phyloP scores from a whole-genome alignment of 2,329 filamentous ascomycete genomes.

The Curvularia verruculosa region DNA sequence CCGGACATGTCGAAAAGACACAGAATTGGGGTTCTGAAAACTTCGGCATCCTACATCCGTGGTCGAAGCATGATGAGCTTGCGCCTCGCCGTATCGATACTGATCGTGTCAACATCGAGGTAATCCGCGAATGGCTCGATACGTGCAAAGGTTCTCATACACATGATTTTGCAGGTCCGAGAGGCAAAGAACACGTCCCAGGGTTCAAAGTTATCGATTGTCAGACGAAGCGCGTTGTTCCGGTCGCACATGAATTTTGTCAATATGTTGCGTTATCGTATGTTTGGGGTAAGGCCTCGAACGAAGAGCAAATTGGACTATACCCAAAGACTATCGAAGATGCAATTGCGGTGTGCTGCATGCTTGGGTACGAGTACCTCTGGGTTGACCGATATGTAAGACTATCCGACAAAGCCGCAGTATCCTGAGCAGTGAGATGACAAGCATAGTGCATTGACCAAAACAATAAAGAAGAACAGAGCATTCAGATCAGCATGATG shows the following conservation, averaged over 20 bases:
- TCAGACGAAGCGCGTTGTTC: neutral
- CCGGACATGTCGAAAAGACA: neutral
- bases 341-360: neutral
- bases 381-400: neutral
- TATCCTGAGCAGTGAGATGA: neutral
- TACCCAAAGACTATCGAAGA: neutral
- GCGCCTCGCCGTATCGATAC: neutral
- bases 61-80: constrained; percentile 1
- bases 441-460: neutral
- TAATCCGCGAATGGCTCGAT: neutral
- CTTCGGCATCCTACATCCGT: neutral
- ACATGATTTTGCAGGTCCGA: neutral
- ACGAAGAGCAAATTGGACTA: neutral
- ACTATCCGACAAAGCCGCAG: neutral
- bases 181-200: neutral
- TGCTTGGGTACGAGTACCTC: neutral
- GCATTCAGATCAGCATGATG: neutral
- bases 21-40: neutral
- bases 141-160: neutral
- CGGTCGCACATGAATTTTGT: neutral
- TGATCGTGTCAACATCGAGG: neutral
- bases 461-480: neutral
- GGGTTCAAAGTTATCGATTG: neutral
- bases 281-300: neutral
- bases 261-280: neutral